Percentiles rank a stretch among this genome's conserved stretches.
phyloP scores from a whole-genome alignment of 1,284 basidiomycete genomes.

The Cryptococcus floricola region DNA sequence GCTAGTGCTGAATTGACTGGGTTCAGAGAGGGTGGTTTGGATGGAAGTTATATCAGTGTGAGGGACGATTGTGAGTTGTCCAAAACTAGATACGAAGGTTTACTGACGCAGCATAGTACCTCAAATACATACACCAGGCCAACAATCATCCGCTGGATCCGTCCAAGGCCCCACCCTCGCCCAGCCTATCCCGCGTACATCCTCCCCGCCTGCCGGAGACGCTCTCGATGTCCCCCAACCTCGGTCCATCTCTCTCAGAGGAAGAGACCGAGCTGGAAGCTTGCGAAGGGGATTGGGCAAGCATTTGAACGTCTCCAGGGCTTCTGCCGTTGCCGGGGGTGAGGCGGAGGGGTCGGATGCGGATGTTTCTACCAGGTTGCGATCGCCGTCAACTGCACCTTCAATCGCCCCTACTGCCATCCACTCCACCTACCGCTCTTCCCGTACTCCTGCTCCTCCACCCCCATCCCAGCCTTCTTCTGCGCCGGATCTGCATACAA shows the following conservation, averaged over 20 bases:
- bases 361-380: no score
- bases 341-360: no score
- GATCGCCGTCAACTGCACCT: slow-evolving; percentile 12
- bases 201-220: background rate
- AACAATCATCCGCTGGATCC: background rate
- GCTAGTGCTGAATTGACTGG: background rate
- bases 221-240: no score
- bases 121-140: background rate
- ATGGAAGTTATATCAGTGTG: slow-evolving; percentile 6
- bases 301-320: no score
- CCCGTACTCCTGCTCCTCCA: slow-evolving; percentile 2
- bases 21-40: slow-evolving; percentile 4
- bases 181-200: background rate
- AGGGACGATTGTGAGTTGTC: slow-evolving; percentile 14
- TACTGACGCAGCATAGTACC: background rate
- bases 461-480: slow-evolving; percentile 8
- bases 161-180: background rate
- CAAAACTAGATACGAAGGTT: background rate
- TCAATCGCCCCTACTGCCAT: slow-evolving; percentile 68
- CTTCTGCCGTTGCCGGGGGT: no score
- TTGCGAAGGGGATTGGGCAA: no score
- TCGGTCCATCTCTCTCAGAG: no score
- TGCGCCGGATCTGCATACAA: slow-evolving; percentile 46
- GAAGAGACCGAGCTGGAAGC: no score
- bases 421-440: slow-evolving; percentile 61